Evolutionary conservation across 768 basidiomycete genomes (phyloP).

Genomic region (Daedaleopsis sinensis): DNA sequence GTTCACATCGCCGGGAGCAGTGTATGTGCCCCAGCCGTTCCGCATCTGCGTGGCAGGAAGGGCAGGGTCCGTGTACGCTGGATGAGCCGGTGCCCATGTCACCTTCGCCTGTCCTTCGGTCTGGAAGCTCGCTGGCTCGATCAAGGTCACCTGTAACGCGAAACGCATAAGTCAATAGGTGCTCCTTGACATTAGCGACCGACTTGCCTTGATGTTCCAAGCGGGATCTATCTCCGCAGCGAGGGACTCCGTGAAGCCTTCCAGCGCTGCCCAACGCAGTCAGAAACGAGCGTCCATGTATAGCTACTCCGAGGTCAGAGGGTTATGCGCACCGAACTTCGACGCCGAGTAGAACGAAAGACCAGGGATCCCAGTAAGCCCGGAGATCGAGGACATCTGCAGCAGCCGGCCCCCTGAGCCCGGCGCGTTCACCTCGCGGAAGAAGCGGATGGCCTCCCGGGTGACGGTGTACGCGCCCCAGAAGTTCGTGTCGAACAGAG

Average conservation of each 20-base stretch:
- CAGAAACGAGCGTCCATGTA: neutral
- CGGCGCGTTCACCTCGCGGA: slow-evolving; percentile 41
- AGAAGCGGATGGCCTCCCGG: slow-evolving; percentile 35
- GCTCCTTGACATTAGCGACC: too few species aligned
- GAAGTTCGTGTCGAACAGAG: slow-evolving; percentile 29
- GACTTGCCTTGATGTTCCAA: slow-evolving; percentile 40
- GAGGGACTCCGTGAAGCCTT: slow-evolving; percentile 29
- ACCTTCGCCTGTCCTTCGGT: slow-evolving; percentile 4
- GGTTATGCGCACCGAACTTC: slow-evolving; percentile 9
- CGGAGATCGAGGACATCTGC: slow-evolving; percentile 36
- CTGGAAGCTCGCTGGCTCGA: slow-evolving; percentile 20
- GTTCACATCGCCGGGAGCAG: slow-evolving; percentile 16
- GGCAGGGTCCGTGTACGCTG: slow-evolving; percentile 19
- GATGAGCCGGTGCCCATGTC: slow-evolving; percentile 2
- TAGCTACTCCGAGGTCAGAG: neutral
- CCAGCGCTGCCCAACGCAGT: slow-evolving; percentile 29
- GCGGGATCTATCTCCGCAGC: slow-evolving; percentile 36
- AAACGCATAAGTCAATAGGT: neutral
- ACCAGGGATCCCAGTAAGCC: slow-evolving; percentile 13
- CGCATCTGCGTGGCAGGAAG: neutral
- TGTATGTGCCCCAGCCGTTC: neutral
- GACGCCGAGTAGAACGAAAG: slow-evolving; percentile 18
- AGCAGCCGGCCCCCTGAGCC: slow-evolving; percentile 37
- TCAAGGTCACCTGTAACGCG: slow-evolving; percentile 17
- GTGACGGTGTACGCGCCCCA: slow-evolving; percentile 34